Base-by-base conservation (phyloP, 352 stramenopile genomes). In the Globisporangium nagaii region DNA sequence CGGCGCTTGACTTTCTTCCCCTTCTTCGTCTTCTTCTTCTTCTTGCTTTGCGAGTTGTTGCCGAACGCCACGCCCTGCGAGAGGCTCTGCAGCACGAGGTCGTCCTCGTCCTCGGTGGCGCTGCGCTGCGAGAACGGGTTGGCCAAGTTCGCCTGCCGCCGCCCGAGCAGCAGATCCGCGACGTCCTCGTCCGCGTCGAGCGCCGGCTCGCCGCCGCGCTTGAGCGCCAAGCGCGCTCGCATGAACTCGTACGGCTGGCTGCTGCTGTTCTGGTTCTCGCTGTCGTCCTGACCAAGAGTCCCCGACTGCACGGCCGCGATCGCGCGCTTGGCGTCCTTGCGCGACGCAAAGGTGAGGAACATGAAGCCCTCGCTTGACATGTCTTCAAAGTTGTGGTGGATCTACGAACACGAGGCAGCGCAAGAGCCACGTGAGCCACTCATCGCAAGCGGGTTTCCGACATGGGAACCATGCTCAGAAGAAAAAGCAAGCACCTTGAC, bases 61-160 rank as follows among this genome's bases (percentile, higher is more conserved):
- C 57, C 49, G 31, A 81, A 75, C 39, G 76, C 37, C 17, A 43
- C 72, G 35, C 67, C 71, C 53, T 91, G 81, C 56, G 81, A 91
- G 13, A 91, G 65, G 57, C 75, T 91, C 50, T 91, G 81, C 8
- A 91, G 69, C 52, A 89, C 74, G n/a, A 79, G 52, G 13, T 88
- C 77, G 31, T 89, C 81, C n/a, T 88, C 78, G 36, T 82, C 70
- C 6, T 77, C 65, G 44, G 41, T 58, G 30, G 34, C 47, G 58
- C 50, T 74, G 63, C 73, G 67, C 68, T 86, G 76, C 36, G 76
- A 85, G 63, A 86, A 78, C 43, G 62, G 48, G 15, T 61, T 66
- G 37, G 49, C 54, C 3, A 27, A 17, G 32, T 60, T 71, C 1
- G 62, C 34, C 22, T 74, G 56, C 8, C 70, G 64, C 42, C 67